Evolutionary conservation across 2,329 filamentous ascomycete species (phyloP).

Genomic region (Neopestalotiopsis sp.): DNA sequence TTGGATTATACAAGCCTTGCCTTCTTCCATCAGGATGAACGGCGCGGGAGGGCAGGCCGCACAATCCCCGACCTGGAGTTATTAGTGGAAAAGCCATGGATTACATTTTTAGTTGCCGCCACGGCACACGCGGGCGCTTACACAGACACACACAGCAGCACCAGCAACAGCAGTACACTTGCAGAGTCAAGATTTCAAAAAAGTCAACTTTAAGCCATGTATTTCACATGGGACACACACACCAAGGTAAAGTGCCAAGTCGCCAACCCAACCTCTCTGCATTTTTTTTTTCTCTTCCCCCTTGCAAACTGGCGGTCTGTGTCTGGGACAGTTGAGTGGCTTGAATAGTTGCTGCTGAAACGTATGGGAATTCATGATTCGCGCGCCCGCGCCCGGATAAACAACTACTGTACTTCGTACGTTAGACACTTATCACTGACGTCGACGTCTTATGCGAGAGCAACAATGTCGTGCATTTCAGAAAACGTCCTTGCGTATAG

Average conservation of each 20-base stretch:
- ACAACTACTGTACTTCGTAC: not conserved
- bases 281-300: not conserved
- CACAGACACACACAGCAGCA: too few relatives aligned
- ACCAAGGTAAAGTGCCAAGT: not conserved
- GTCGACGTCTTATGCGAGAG: not conserved
- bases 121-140: not conserved
- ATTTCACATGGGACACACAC: not conserved
- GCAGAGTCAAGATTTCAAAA: not conserved
- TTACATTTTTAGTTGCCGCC: conserved; percentile 7
- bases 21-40: not conserved
- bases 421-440: not conserved
- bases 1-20: not conserved
- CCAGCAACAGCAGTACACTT: too few relatives aligned
- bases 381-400: not conserved
- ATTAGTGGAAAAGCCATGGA: not conserved
- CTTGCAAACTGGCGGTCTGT: conserved; percentile 4
- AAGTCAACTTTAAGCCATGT: not conserved
- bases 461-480: not conserved
- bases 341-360: not conserved
- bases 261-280: not conserved
- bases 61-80: not conserved
- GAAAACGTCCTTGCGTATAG: not conserved
- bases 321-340: not conserved
- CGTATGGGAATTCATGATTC: not conserved
- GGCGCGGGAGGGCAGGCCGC: not conserved